Evolutionary conservation across 441 rosid genomes (phyloP).

Genomic region (Metrosideros polymorpha): DNA sequence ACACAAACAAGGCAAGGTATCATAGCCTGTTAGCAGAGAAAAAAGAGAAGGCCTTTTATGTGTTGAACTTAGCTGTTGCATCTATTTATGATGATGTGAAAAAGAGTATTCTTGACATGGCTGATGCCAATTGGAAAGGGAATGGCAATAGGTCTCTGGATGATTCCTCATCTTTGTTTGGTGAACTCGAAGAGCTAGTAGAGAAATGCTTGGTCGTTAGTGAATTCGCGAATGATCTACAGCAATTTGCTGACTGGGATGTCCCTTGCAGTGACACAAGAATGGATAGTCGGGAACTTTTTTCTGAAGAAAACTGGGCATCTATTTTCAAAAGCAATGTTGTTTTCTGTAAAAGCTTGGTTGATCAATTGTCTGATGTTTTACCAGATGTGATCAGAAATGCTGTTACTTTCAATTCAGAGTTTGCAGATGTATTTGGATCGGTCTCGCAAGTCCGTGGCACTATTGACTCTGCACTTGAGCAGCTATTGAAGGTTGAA

Average conservation of each 20-base stretch:
- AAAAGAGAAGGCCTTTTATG: conserved; percentile 54
- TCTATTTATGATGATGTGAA: conserved; percentile 60
- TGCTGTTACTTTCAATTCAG: conserved; percentile 68
- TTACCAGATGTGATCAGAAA: conserved; percentile 64
- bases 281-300: conserved; percentile 19
- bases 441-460: conserved; percentile 78
- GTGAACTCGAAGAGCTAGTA: conserved; percentile 73
- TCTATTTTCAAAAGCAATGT: conserved; percentile 51
- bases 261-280: conserved; percentile 20
- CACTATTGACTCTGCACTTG: conserved; percentile 75
- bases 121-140: conserved; percentile 29
- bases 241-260: conserved; percentile 38
- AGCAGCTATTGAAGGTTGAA: conserved; percentile 78
- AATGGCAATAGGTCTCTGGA: conserved; percentile 22
- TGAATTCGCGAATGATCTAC: conserved; percentile 58
- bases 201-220: conserved; percentile 69
- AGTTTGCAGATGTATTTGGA: conserved; percentile 88
- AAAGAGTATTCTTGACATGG: conserved; percentile 40
- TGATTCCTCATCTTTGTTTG: conserved; percentile 40
- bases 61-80: conserved; percentile 50
- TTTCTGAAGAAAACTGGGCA: conserved; percentile 53
- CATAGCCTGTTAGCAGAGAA: conserved; percentile 41
- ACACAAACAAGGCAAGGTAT: conserved; percentile 27
- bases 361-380: conserved; percentile 71
- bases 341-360: conserved; percentile 50